Base-by-base conservation (phyloP, 352 stramenopile species). In the Pythium aquatile region DNA sequence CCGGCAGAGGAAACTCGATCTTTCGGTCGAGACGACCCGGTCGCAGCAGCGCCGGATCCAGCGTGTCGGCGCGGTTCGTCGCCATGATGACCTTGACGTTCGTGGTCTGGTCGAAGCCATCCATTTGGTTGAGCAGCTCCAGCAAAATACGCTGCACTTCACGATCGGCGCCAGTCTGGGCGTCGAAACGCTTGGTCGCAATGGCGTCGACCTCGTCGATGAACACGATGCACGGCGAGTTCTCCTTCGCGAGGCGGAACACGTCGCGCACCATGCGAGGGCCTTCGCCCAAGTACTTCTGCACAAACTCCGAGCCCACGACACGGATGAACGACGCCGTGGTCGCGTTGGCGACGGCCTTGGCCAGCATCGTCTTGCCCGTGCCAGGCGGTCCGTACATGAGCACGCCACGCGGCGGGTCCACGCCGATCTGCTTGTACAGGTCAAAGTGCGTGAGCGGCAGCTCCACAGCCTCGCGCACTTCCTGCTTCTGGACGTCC, bases 31-130 rank as follows among this genome's bases (percentile, higher is more conserved):
- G 72, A 16, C 98, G 93, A 33, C 98, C 98, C 6, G 98, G 97
- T 66, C 98, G 91, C 60, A 99, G 82, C 58, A 99, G 83, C 29
- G 98, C 98, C 35, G 98, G 97, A 81, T 99, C 98, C 52, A 99
- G 76, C 40, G 97, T 99, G 74, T 99, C 98, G 14, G 97, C 95
- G 9, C 98, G 89, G 82, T 99, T 99, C 0, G 98, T 99, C 3
- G 98, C 98, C 97, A 99, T 99, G 71, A 99, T 99, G 35, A 99
- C 97, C 85, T 99, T 99, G 72, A 99, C 97, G 81, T 99, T 99
- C 33, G 97, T 99, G 46, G 91, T 96, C 78, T 99, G 97, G 81
- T 99, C 98, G 66, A 99, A 99, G 29, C 98, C 98, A 82, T 99
- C 98, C 97, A 99, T 99, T 76, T 99, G 98, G 85, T 99, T 99